Evolutionary conservation across 139 green algal genomes (phyloP).

Genomic region (Trebouxia sp.): DNA sequence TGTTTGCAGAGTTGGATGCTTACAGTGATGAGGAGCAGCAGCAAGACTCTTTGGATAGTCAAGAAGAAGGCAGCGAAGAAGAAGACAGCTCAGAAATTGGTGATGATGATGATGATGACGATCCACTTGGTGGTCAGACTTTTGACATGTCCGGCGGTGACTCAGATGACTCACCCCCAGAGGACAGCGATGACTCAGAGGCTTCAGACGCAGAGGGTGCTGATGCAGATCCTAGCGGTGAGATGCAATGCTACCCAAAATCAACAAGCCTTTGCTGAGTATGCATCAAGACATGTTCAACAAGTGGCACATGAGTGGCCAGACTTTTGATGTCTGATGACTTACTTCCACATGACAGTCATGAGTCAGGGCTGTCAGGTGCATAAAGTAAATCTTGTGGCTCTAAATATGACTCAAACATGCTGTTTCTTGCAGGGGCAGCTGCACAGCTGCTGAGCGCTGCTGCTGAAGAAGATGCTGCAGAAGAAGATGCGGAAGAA

Average conservation of each 20-base stretch:
- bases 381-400: too few species aligned
- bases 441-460: neutral
- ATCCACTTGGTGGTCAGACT: neutral
- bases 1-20: too few species aligned
- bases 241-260: too few species aligned
- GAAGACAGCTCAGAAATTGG: slow-evolving; percentile 5
- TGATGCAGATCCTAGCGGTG: neutral
- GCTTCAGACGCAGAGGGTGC: slow-evolving; percentile 38
- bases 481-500: neutral
- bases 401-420: too few species aligned
- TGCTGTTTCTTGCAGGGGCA: neutral
- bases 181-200: slow-evolving; percentile 26
- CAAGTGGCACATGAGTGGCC: too few species aligned
- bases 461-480: neutral
- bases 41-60: neutral
- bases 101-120: slow-evolving; percentile 7
- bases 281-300: too few species aligned
- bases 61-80: slow-evolving; percentile 14
- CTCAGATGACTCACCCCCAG: slow-evolving; percentile 24
- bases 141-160: slow-evolving; percentile 41
- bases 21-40: slow-evolving; percentile 14
- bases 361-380: too few species aligned
- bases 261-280: neutral
- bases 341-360: too few species aligned
- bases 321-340: too few species aligned